Evolutionary conservation across 139 green algal species (phyloP), one percentile per base, ranked within the genome.

Genomic region (Volvox reticuliferus): DNA sequence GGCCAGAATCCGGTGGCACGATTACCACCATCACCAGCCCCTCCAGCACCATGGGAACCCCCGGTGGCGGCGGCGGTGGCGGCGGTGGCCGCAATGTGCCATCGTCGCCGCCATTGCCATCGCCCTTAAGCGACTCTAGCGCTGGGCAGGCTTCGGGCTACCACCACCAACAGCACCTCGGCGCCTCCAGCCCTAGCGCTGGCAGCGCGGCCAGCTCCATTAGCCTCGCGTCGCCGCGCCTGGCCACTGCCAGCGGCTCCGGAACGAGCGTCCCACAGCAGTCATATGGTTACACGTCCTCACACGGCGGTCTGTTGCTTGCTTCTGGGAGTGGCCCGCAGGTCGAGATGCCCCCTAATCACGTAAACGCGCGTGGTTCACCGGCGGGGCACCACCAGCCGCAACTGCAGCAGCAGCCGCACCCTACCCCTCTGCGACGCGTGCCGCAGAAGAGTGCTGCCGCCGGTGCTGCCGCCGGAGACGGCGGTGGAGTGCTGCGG

Each of bases 151-250:
- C 21, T 28, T 28, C 65, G 9, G 65, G 65, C 65, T 28, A 73
- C 24, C 65, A 73, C 21, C 65, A 24, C 65, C 21, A 26, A 20
- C 76, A 17, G 32, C 33, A 17, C 28, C 28, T 18, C 55, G 79
- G 79, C 79, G 50, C 28, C 26, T 61, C n/a, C 61, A 88, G 82
- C 65, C 63, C 82, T 0, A 36, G 82, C 65, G 65, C 20, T 32
- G 36, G 33, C 33, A 88, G 82, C 83, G 16, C 50, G 21, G 83
- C 35, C 36, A 88, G 83, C 67, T 88, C 83, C 65, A 88, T 80
- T 36, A 88, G 83, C 83, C 83, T 88, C 26, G 67, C 83, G 0
- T 88, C 83, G 0, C 83, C 83, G 0, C 65, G 36, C 21, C 14
- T 14, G n/a, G 18, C 9, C 81, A 37, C 79, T n/a, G 55, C n/a